phyloP scores from a whole-genome alignment of 768 basidiomycete species.

The Boletus reticulatus region DNA sequence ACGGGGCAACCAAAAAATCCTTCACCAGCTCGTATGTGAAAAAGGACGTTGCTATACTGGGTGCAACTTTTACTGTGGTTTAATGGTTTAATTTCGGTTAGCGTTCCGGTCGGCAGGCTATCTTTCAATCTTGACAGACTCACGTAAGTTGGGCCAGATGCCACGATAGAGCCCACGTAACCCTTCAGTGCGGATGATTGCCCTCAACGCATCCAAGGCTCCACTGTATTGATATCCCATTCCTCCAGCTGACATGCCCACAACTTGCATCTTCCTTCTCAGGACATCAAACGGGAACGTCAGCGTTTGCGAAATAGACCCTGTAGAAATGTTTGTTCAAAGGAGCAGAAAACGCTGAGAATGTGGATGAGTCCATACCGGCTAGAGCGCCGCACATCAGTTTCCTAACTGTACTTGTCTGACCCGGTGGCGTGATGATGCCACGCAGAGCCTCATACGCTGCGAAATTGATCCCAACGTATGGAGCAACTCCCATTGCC shows the following conservation, averaged over 20 bases:
- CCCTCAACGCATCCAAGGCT: conserved; percentile 72
- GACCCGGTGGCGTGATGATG: conserved; percentile 77
- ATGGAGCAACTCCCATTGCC: conserved; percentile 86
- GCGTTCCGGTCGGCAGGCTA: conserved; percentile 2
- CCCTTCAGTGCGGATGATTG: conserved; percentile 74
- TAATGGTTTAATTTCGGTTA: conserved; percentile 5
- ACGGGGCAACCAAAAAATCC: conserved; percentile 41
- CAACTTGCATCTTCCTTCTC: conserved; percentile 93
- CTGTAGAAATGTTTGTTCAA: conserved; percentile 34
- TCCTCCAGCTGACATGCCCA: conserved; percentile 65
- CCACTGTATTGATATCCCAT: conserved; percentile 70
- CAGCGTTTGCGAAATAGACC: conserved; percentile 89
- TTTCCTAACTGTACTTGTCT: conserved; percentile 65
- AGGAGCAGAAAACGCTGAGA: background rate
- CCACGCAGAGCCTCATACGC: conserved; percentile 83
- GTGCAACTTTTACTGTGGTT: conserved; percentile 79
- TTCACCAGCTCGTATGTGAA: conserved; percentile 77
- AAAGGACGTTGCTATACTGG: conserved; percentile 84
- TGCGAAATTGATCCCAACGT: conserved; percentile 91
- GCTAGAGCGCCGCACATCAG: conserved; percentile 84
- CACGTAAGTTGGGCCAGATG: conserved; percentile 85
- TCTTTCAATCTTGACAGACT: conserved; percentile 30
- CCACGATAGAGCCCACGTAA: conserved; percentile 77
- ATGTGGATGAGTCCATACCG: conserved; percentile 41
- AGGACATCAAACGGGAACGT: conserved; percentile 97